A percentile compares a stretch with the other conserved stretches of the same genome.
phyloP scores from a whole-genome alignment of 331 rosid species.

The Stylosanthes scabra region DNA sequence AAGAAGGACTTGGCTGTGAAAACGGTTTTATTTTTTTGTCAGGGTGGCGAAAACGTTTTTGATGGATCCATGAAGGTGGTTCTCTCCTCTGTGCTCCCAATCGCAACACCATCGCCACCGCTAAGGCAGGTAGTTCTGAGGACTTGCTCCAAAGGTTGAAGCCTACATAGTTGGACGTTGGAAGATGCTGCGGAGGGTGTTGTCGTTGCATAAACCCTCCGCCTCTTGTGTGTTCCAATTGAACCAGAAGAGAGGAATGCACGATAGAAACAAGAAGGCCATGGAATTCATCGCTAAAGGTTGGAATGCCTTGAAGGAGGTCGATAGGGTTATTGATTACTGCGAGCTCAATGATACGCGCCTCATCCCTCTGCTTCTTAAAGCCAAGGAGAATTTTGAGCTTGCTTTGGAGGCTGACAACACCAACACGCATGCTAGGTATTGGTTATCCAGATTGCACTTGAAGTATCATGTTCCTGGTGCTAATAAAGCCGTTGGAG shows the following conservation, averaged over 20 bases:
- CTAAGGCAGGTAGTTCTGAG: no score
- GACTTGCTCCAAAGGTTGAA: no score
- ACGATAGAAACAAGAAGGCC: conserved; percentile 86
- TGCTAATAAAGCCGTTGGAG: conserved; percentile 83
- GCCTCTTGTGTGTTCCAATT: conserved; percentile 47
- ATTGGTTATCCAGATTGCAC: conserved; percentile 89
- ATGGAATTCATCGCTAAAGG: conserved; percentile 89
- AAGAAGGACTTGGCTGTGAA: no score
- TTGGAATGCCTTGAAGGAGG: conserved; percentile 87
- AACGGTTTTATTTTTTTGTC: no score
- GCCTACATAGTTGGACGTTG: neutral
- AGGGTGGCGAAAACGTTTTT: no score
- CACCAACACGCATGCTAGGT: conserved; percentile 80
- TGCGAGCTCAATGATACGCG: conserved; percentile 81
- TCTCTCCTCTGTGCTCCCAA: no score
- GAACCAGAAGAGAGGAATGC: conserved; percentile 80
- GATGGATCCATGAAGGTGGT: no score
- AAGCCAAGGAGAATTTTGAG: conserved; percentile 92
- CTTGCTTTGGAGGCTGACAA: conserved; percentile 90
- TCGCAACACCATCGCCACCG: no score
- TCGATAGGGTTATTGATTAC: conserved; percentile 88
- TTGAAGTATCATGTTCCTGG: conserved; percentile 95
- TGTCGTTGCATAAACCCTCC: conserved; percentile 38
- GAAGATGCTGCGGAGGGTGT: conserved; percentile 50
- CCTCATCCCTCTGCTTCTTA: conserved; percentile 83